Conservation (phyloP, 2,329 filamentous ascomycete species). For the Nemania sp. region DNA sequence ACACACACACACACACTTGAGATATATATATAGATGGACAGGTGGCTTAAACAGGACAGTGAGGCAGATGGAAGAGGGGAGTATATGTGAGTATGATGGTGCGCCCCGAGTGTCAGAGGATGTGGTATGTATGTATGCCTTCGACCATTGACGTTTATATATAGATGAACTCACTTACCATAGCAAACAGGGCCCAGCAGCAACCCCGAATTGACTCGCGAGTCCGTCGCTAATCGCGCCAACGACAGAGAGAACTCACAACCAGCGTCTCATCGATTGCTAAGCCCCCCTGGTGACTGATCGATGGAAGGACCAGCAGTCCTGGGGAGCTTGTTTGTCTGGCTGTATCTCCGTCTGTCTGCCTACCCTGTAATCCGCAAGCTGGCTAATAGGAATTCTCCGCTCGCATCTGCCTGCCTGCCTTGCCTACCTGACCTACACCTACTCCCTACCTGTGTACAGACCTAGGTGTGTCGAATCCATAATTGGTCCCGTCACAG, state of each 20-base stretch:
- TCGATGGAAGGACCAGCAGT: not conserved
- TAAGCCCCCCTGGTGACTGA: conserved; percentile 11
- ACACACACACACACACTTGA: too few relatives aligned
- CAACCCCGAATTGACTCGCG: not conserved
- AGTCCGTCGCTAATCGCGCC: too few relatives aligned
- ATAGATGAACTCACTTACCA: not conserved
- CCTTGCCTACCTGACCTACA: conserved; percentile 14
- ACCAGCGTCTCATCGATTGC: not conserved
- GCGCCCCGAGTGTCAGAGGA: not conserved
- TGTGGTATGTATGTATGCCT: not conserved
- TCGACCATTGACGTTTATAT: conserved; percentile 12
- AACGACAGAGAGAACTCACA: too few relatives aligned
- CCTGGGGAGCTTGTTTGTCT: too few relatives aligned
- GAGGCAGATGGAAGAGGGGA: not conserved
- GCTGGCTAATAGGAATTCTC: conserved; percentile 17
- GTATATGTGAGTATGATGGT: not conserved
- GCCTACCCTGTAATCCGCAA: conserved; percentile 16
- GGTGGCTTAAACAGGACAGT: not conserved
- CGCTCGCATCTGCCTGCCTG: conserved; percentile 17
- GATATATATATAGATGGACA: not conserved
- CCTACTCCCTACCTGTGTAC: too few relatives aligned
- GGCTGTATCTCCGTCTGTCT: too few relatives aligned
- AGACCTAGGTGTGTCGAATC: not conserved
- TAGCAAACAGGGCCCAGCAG: not conserved
- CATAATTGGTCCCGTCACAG: conserved; percentile 20